Conservation (phyloP, 306 rosid genomes). For the Rosa chinensis region DNA sequence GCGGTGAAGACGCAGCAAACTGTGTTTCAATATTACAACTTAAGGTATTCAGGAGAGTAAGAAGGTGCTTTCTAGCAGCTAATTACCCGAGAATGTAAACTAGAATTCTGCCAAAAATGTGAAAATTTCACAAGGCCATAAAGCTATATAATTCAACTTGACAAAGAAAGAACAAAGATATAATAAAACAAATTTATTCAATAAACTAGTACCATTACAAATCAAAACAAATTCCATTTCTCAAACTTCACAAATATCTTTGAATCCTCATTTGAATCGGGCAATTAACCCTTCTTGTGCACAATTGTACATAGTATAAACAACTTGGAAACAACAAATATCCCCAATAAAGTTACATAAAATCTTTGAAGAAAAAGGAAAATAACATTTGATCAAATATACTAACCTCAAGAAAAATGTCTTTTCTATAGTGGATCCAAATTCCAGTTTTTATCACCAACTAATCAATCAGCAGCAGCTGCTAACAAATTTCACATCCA, state of each 20-base stretch:
- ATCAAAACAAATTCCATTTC: slow-evolving; percentile 18
- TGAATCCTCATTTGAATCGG: slow-evolving; percentile 26
- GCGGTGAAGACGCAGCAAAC: not conserved
- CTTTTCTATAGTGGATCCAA: slow-evolving; percentile 25
- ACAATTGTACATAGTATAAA: slow-evolving; percentile 8
- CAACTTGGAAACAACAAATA: slow-evolving; percentile 20
- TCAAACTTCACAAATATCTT: slow-evolving; percentile 12
- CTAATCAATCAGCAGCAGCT: not conserved
- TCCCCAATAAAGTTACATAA: slow-evolving; percentile 24
- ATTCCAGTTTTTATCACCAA: not conserved
- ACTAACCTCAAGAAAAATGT: slow-evolving; percentile 34
- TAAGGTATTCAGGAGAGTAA: not conserved
- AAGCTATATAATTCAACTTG: not conserved
- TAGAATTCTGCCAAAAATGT: not conserved
- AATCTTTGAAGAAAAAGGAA: not conserved
- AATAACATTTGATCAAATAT: slow-evolving; percentile 13
- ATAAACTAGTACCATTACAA: slow-evolving; percentile 3
- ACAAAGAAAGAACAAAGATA: not conserved
- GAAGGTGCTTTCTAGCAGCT: not conserved
- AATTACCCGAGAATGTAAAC: not conserved
- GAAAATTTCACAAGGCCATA: not conserved
- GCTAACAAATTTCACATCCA: slow-evolving; percentile 18
- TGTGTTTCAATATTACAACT: not conserved
- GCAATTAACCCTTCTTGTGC: slow-evolving; percentile 21
- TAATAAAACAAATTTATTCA: not conserved